Conservation (phyloP, 176 grass and related monocot species). For the Echinochloa phyllopogon region DNA sequence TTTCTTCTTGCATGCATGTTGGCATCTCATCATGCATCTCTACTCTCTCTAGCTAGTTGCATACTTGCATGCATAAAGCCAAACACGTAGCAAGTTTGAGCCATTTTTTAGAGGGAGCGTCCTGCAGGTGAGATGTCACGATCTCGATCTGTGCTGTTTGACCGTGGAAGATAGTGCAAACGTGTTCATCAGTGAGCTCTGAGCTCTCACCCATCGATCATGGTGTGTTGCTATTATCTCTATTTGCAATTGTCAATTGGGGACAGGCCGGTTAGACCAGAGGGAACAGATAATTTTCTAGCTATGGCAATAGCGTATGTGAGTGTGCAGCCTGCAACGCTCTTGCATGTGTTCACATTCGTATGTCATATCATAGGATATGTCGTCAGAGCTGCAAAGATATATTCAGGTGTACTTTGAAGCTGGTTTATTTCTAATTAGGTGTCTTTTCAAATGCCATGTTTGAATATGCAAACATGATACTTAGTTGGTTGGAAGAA, state of each 20-base stretch:
- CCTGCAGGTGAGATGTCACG: slow-evolving; percentile 25
- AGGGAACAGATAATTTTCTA: background rate
- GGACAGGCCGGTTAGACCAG: background rate
- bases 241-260: slow-evolving; percentile 23
- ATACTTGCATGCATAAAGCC: background rate
- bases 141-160: background rate
- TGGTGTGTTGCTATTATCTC: slow-evolving; percentile 20
- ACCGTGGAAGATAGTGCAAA: background rate
- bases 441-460: background rate
- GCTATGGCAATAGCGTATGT: slow-evolving; percentile 2
- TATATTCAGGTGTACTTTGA: background rate
- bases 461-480: background rate
- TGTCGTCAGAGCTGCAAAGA: background rate
- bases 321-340: background rate
- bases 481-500: background rate
- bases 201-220: background rate
- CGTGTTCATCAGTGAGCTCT: background rate
- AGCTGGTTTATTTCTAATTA: background rate
- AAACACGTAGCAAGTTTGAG: background rate
- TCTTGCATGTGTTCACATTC: slow-evolving; percentile 13
- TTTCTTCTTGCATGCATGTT: slow-evolving; percentile 15
- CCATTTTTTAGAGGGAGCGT: background rate
- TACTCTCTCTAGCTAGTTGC: background rate
- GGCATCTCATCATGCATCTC: background rate
- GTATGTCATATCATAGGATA: background rate